Conservation (phyloP, 1,284 basidiomycete genomes). For the Ustilago trichophora region DNA sequence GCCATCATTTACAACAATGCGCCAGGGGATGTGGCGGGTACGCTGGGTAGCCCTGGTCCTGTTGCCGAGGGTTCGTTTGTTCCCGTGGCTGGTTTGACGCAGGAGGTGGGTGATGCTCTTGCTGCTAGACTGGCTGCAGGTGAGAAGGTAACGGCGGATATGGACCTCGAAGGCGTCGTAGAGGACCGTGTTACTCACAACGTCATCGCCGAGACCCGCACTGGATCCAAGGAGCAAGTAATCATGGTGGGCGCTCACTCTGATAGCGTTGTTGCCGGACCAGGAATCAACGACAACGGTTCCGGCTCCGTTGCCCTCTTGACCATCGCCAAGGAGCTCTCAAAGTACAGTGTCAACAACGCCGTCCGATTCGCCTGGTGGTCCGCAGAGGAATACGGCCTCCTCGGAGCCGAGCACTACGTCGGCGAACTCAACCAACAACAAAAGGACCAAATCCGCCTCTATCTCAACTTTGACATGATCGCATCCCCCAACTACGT, state of each 20-base stretch:
- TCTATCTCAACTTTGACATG: constrained; percentile 47
- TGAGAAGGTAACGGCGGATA: constrained; percentile 23
- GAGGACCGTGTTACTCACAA: constrained; percentile 34
- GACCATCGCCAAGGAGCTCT: constrained; percentile 34
- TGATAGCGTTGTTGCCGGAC: constrained; percentile 30
- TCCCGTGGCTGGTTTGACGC: constrained; percentile 22
- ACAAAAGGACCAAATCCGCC: constrained; percentile 28
- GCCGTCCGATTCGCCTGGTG: constrained; percentile 43
- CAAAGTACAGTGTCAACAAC: too few relatives aligned
- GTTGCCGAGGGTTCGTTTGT: constrained; percentile 29
- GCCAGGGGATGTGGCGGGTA: constrained; percentile 21
- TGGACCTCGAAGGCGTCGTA: constrained; percentile 24
- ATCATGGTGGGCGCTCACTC: constrained; percentile 38
- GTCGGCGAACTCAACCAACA: constrained; percentile 12
- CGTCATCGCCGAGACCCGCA: constrained; percentile 37
- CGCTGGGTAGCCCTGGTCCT: constrained; percentile 17
- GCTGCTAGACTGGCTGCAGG: constrained; percentile 19
- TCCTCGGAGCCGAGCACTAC: constrained; percentile 39
- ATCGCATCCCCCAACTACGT: constrained; percentile 42
- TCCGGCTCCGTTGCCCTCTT: constrained; percentile 32
- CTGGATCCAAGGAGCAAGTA: constrained; percentile 24
- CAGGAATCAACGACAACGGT: constrained; percentile 47
- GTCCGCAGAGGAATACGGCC: constrained; percentile 41
- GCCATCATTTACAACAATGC: constrained; percentile 37
- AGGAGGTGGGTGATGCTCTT: constrained; percentile 10